A percentile compares a stretch with the other conserved stretches of the same genome.
These are phyloP conservation scores for Babesia divergens DNA, from an alignment of 169 alveolate species.

Conservation along the genomic window DNA sequence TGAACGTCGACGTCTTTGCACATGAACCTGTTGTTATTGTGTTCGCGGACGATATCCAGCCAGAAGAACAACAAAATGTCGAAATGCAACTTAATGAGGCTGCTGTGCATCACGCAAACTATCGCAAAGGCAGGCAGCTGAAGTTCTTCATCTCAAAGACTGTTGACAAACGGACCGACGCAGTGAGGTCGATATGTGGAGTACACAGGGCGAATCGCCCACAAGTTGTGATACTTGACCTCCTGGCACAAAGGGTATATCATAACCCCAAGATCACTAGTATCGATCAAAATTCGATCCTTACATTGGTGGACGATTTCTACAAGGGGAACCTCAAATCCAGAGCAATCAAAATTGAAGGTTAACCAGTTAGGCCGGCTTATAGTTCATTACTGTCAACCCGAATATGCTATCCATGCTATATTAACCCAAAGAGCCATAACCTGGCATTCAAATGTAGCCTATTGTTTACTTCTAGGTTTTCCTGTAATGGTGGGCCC, in stretches of 20 bases:
- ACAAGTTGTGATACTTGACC: slow-evolving; percentile 34
- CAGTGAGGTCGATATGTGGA: slow-evolving; percentile 41
- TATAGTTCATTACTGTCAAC: too few species aligned
- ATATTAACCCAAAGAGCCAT: too few species aligned
- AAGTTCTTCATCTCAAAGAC: slow-evolving; percentile 47
- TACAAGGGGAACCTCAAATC: slow-evolving; percentile 1
- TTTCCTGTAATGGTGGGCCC: too few species aligned
- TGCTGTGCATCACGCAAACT: slow-evolving; percentile 16
- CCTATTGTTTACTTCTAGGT: too few species aligned
- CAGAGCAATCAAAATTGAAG: neutral
- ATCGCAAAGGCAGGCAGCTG: slow-evolving; percentile 44
- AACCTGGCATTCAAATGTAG: too few species aligned
- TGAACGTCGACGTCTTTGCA: slow-evolving; percentile 51
- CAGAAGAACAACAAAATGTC: slow-evolving; percentile 16
- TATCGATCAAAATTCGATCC: slow-evolving; percentile 23
- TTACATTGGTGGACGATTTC: slow-evolving; percentile 41
- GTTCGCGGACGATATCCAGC: slow-evolving; percentile 41
- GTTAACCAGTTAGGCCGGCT: too few species aligned
- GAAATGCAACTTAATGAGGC: slow-evolving; percentile 39
- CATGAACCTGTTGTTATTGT: slow-evolving; percentile 56
- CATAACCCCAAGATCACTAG: slow-evolving; percentile 25
- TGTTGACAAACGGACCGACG: slow-evolving; percentile 33
- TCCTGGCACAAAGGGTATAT: slow-evolving; percentile 40
- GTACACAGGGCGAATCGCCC: neutral
- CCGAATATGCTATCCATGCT: too few species aligned